Conservation (phyloP, 2,329 filamentous ascomycete genomes). For the Colletotrichum incanum region DNA sequence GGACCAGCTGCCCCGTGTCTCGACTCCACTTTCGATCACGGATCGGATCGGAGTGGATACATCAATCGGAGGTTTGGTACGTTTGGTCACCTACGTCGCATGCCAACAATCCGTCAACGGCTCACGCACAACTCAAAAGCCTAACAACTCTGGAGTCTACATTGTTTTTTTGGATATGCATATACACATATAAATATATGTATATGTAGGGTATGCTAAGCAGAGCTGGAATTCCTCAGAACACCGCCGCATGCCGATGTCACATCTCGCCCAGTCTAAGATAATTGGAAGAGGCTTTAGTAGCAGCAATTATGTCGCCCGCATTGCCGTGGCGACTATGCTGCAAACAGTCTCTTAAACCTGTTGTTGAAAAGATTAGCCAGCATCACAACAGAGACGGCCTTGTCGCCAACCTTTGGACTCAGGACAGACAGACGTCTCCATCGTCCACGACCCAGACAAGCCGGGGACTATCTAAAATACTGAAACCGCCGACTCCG, state of each 20-base stretch:
- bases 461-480: neutral
- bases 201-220: neutral
- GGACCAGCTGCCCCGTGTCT: neutral
- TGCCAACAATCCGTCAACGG: neutral
- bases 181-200: neutral
- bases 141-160: neutral
- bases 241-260: neutral
- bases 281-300: too few relatives aligned
- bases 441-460: neutral
- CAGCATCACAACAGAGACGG: too few relatives aligned
- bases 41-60: neutral
- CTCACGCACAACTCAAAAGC: neutral
- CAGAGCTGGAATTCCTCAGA: neutral
- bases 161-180: too few relatives aligned
- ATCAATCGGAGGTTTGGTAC: neutral
- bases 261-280: too few relatives aligned
- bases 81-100: neutral
- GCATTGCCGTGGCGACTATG: too few relatives aligned
- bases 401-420: too few relatives aligned
- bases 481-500: too few relatives aligned
- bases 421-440: too few relatives aligned
- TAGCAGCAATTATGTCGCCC: too few relatives aligned
- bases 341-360: too few relatives aligned
- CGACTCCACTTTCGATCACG: neutral
- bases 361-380: too few relatives aligned